A percentile compares a stretch with the other conserved stretches of the same genome.
phyloP scores from a whole-genome alignment of 805 yeast species.

The Lipomyces lipofer region DNA sequence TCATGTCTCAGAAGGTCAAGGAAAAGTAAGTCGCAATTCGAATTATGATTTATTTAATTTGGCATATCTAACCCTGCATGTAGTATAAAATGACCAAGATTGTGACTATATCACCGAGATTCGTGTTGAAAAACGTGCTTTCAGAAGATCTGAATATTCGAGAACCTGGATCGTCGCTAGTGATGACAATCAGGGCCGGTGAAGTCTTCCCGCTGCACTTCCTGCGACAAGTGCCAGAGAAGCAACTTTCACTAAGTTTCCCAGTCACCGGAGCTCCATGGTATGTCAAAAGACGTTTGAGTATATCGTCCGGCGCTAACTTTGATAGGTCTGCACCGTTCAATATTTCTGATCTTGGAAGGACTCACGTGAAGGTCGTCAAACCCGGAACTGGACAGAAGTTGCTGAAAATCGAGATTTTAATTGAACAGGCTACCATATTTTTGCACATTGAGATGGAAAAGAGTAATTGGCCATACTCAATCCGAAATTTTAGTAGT shows the following conservation, averaged over 20 bases:
- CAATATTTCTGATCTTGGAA: conserved; percentile 79
- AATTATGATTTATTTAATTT: not conserved
- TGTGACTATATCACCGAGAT: conserved; percentile 80
- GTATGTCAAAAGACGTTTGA: no score
- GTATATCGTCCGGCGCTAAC: no score
- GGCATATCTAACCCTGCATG: not conserved
- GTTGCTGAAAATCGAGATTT: conserved; percentile 68
- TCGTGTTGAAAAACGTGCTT: conserved; percentile 65
- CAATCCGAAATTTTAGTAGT: conserved; percentile 86
- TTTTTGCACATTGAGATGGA: conserved; percentile 76
- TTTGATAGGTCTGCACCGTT: conserved; percentile 87
- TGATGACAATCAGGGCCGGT: conserved; percentile 33
- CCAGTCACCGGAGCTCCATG: conserved; percentile 38
- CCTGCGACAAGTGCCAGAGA: conserved; percentile 54
- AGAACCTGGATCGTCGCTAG: conserved; percentile 65
- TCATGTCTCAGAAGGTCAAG: conserved; percentile 76
- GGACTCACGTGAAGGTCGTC: conserved; percentile 67
- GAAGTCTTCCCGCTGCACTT: conserved; percentile 46
- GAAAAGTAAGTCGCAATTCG: conserved; percentile 45
- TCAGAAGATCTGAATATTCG: conserved; percentile 57
- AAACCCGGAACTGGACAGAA: conserved; percentile 60
- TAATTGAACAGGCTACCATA: conserved; percentile 78
- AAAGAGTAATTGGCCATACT: conserved; percentile 83
- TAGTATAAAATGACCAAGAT: conserved; percentile 70
- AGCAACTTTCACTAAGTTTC: conserved; percentile 63